Evolutionary conservation across 257 asterid species (phyloP).

Genomic region (Linaria vulgaris): DNA sequence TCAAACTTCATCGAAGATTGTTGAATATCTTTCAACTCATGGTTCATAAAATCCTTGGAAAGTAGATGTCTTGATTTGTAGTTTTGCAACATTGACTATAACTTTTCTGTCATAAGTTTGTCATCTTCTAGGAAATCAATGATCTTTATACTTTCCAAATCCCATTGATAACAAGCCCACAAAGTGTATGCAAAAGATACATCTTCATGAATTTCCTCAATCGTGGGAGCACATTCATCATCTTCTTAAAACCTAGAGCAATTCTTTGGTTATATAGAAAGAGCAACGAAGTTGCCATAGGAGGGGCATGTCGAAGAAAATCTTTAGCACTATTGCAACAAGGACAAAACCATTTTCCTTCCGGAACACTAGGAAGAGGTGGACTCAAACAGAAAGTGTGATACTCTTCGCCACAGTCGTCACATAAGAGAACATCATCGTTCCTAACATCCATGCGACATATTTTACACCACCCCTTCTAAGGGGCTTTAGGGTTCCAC

Average conservation of each 20-base stretch:
- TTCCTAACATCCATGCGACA: conserved; percentile 8
- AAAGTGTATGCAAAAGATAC: no score
- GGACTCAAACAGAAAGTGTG: conserved; percentile 22
- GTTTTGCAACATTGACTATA: background rate
- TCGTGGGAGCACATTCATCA: no score
- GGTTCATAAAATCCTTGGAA: background rate
- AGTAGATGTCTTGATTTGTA: background rate
- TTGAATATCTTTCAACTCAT: background rate
- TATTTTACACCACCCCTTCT: conserved; percentile 2
- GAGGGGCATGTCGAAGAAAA: background rate
- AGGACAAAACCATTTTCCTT: conserved; percentile 17
- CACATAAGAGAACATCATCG: background rate
- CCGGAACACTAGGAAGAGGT: conserved; percentile 1
- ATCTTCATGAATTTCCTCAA: no score
- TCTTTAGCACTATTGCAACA: background rate
- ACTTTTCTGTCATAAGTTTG: no score
- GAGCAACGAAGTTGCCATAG: background rate
- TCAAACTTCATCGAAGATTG: background rate
- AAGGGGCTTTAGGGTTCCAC: conserved; percentile 5
- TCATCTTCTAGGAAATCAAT: no score
- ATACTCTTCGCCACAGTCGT: conserved; percentile 7
- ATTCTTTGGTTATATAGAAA: no score
- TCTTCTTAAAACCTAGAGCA: no score
- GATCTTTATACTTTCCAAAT: no score
- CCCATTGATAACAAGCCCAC: no score